Evolutionary conservation across 2,329 filamentous ascomycete species (phyloP), one percentile per base, ranked within the genome.

Genomic region (Stachybotrys chlorohalonatus): DNA sequence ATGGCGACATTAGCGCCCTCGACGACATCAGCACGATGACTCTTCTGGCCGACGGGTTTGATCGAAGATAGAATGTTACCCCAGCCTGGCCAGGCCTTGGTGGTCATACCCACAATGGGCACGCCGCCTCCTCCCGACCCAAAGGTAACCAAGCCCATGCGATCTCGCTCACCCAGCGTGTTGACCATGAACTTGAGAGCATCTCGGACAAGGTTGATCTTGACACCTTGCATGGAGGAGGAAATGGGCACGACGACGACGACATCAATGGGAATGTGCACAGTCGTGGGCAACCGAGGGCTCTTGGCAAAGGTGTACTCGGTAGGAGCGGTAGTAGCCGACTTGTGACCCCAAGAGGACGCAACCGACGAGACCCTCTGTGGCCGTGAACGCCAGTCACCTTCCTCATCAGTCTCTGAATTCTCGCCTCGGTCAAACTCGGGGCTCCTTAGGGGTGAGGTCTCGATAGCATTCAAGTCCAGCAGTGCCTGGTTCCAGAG

Each of bases 171-270:
- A 36, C 94, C 94, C 1, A 99, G 83, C 51, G 84, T 93, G 61
- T 87, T 82, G 2, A 99, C 90, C 70, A 99, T 86, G 69, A 97
- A 99, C 56, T 89, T 90, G 42, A 99, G 79, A 0, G 93, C 88
- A 70, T 99, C 94, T 47, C 91, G 86, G 13, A 99, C 83, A 1
- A 99, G 79, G 58, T 93, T 95, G 66, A 97, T 96, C 75, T 99
- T 99, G 57, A 99, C 83, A n/a, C 94, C 94, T 71, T 97, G 94
- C 93, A 97, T 99, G 0, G 94, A 97, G 1, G 93, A 95, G 0
- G 94, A 97, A 6, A 99, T 91, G 0, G 94, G 94, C 39, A 99
- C 92, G 24, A 99, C 94, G 1, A 97, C 90, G 0, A 99, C 93
- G 32, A 99, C 85, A 66, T 99, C 94, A 53, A 97, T 83, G 1